These are phyloP conservation scores for Lonicera japonica DNA, from an alignment of 129 eudicot genomes.

Conservation along the genomic window DNA sequence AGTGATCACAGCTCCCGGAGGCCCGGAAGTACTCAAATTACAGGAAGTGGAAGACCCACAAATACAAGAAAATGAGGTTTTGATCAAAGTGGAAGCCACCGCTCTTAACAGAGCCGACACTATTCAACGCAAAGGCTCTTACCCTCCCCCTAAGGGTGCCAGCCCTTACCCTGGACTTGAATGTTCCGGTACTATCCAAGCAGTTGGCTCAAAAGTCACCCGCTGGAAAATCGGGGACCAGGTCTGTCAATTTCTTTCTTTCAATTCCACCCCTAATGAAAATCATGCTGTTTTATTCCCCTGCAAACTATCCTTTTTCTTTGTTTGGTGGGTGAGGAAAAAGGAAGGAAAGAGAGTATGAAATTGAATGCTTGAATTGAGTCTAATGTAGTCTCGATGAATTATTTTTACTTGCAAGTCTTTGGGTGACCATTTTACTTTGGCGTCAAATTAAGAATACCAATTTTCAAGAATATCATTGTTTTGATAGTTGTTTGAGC, in stretches of 20 bases:
- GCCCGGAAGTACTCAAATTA: slow-evolving; percentile 66
- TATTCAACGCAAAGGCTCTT: slow-evolving; percentile 68
- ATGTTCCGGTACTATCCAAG: slow-evolving; percentile 72
- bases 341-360: too few relatives aligned
- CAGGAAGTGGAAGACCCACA: slow-evolving; percentile 77
- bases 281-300: too few relatives aligned
- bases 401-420: too few relatives aligned
- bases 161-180: slow-evolving; percentile 78
- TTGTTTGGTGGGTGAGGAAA: too few relatives aligned
- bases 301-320: too few relatives aligned
- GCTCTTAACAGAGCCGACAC: slow-evolving; percentile 93
- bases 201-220: slow-evolving; percentile 58
- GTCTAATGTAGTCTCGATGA: too few relatives aligned
- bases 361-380: too few relatives aligned
- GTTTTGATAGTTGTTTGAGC: too few relatives aligned
- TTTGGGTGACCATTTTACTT: too few relatives aligned
- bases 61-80: slow-evolving; percentile 57
- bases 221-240: slow-evolving; percentile 96
- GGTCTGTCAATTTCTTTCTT: slow-evolving; percentile 32
- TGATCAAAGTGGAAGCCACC: slow-evolving; percentile 73
- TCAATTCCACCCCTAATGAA: too few relatives aligned
- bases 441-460: too few relatives aligned
- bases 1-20: slow-evolving; percentile 72
- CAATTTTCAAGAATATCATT: too few relatives aligned
- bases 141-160: slow-evolving; percentile 76